Evolutionary conservation across 2,329 filamentous ascomycete genomes (phyloP).

Genomic region (Monilinia laxa): DNA sequence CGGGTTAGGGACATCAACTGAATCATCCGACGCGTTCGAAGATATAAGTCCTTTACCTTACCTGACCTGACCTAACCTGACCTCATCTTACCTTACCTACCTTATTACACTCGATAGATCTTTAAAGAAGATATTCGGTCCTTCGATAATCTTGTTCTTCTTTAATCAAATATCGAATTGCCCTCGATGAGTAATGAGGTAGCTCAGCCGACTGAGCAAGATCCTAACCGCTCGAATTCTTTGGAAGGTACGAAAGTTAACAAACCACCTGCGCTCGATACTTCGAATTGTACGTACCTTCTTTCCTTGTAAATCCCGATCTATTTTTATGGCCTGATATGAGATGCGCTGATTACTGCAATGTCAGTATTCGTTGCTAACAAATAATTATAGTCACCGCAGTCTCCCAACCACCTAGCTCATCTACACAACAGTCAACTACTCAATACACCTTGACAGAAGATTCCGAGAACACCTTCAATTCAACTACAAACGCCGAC

Average conservation of each 20-base stretch:
- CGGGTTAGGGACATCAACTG: constrained; percentile 20
- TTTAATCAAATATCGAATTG: constrained; percentile 31
- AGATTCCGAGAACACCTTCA: constrained; percentile 35
- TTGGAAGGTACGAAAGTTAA: constrained; percentile 36
- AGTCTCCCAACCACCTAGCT: constrained; percentile 37
- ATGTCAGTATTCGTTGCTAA: constrained; percentile 30
- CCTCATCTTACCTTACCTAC: too few relatives aligned
- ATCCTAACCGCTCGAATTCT: constrained; percentile 38
- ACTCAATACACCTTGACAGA: constrained; percentile 38
- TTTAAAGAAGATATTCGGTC: constrained; percentile 13
- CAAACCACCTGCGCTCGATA: constrained; percentile 39
- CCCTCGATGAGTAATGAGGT: constrained; percentile 44
- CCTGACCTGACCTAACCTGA: too few relatives aligned
- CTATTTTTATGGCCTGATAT: constrained; percentile 11
- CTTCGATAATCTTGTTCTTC: constrained; percentile 23
- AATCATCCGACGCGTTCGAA: constrained; percentile 31
- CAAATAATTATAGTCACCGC: constrained; percentile 32
- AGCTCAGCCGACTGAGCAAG: constrained; percentile 40
- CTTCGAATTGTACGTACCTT: constrained; percentile 37
- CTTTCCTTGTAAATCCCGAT: not conserved
- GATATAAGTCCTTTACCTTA: constrained; percentile 23
- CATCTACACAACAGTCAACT: constrained; percentile 37
- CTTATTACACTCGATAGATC: constrained; percentile 7
- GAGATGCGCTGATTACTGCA: constrained; percentile 2
- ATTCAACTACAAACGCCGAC: constrained; percentile 35